These are phyloP conservation scores for Delitschia confertaspora DNA, from an alignment of 495 filamentous ascomycete genomes.

Conservation along the genomic window DNA sequence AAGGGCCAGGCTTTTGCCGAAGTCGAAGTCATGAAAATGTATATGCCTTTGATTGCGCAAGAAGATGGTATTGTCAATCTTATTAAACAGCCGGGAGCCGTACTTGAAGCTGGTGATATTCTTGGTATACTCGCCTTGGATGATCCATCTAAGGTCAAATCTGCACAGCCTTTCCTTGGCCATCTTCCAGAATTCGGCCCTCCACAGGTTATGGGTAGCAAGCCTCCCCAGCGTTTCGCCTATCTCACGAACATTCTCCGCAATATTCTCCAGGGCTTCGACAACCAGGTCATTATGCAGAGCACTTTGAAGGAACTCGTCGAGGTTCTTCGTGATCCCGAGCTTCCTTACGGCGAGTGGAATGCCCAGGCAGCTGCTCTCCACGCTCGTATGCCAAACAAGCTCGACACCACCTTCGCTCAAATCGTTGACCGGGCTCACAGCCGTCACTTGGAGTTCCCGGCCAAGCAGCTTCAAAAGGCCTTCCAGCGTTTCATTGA, in stretches of 20 bases:
- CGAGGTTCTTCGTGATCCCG: conserved; percentile 77
- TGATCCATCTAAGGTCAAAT: conserved; percentile 93
- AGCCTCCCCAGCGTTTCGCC: conserved; percentile 81
- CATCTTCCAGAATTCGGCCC: conserved; percentile 82
- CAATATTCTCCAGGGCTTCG: conserved; percentile 88
- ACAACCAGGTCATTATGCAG: conserved; percentile 96
- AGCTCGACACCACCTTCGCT: conserved; percentile 70
- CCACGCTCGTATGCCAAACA: conserved; percentile 91
- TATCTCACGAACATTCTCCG: conserved; percentile 66
- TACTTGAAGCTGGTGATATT: conserved; percentile 96
- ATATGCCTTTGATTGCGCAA: conserved; percentile 96
- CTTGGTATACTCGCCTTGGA: conserved; percentile 95
- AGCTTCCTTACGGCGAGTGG: conserved; percentile 95
- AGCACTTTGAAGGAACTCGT: conserved; percentile 80
- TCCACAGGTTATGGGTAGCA: conserved; percentile 78
- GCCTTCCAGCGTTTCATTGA: conserved; percentile 80
- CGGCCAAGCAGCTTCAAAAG: conserved; percentile 78
- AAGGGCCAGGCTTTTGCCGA: conserved; percentile 93
- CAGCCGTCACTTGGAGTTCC: conserved; percentile 75
- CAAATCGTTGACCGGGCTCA: conserved; percentile 77
- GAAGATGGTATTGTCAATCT: conserved; percentile 96
- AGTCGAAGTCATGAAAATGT: conserved; percentile 99
- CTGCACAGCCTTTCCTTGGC: conserved; percentile 90
- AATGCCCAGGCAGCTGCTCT: conserved; percentile 88
- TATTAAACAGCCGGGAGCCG: conserved; percentile 97